Evolutionary conservation across 2,329 filamentous ascomycete species (phyloP).

Genomic region (Stagonosporopsis cucurbitacearum): DNA sequence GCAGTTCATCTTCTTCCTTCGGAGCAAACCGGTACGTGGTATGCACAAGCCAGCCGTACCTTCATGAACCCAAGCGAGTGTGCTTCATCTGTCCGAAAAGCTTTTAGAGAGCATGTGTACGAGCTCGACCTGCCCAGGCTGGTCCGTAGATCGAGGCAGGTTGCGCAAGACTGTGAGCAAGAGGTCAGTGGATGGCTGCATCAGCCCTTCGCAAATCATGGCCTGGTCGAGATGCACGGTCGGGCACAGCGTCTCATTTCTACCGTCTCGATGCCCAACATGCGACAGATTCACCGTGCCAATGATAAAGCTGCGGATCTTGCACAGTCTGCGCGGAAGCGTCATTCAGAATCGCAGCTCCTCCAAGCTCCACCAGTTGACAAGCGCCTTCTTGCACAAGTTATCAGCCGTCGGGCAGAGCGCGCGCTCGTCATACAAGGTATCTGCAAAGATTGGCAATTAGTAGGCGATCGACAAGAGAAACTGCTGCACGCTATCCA

Average conservation of each 20-base stretch:
- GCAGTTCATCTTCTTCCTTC: slow-evolving; percentile 15
- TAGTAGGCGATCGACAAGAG: neutral
- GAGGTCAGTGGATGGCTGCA: neutral
- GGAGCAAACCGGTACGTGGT: slow-evolving; percentile 19
- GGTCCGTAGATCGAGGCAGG: neutral
- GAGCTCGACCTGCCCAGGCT: neutral
- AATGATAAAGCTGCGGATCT: neutral
- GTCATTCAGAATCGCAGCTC: neutral
- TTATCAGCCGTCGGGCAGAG: neutral
- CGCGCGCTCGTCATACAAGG: slow-evolving; percentile 1
- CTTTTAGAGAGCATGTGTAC: neutral
- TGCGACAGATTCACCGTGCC: neutral
- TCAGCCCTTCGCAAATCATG: neutral
- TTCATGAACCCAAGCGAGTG: neutral
- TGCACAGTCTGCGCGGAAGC: neutral
- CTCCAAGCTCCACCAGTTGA: neutral
- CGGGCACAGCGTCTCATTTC: neutral
- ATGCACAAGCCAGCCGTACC: neutral
- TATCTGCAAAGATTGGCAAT: slow-evolving; percentile 8
- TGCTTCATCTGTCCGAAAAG: neutral
- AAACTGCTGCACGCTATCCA: neutral
- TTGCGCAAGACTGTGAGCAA: neutral
- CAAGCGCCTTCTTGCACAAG: neutral
- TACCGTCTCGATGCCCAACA: neutral
- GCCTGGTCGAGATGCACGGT: slow-evolving; percentile 1